Base-by-base conservation (phyloP, 2,329 filamentous ascomycete genomes). In the Tolypocladium album region DNA sequence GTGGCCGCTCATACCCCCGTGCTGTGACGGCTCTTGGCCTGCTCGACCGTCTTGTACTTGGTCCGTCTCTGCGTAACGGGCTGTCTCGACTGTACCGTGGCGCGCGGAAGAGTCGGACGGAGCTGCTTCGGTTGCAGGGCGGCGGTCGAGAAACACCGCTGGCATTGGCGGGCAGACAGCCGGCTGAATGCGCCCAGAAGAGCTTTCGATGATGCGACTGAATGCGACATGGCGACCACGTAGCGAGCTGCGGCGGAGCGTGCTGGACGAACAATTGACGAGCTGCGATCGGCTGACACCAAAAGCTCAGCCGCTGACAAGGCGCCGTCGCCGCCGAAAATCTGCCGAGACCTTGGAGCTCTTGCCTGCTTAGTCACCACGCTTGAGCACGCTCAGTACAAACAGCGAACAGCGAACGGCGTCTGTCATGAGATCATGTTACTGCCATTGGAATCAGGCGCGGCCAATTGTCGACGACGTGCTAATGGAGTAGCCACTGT, bases 21-120 rank as follows among this genome's bases (percentile, higher is more conserved):
- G 63, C 79, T 77, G 64, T 85, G 79, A 63, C 82, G 75, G 70
- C 80, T 84, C 74, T 81, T 82, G 55, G 81, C 80, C 73, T 85
- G 78, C 67, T 85, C 82, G 31, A 85, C 78, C 11, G 82, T 83
- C 72, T 81, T 83, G 67, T 68, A 74, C 62, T 76, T 76, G 27
- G 72, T 73, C 60, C 75, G 74, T 65, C 71, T 71, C 67, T 76
- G 75, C 57, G 67, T 67, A 40, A 74, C 68, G 3, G 71, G 68
- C 63, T 72, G 72, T 66, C 70, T 68, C 52, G 69, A 67, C 63
- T 72, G 72, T 40, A 71, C 55, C 52, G 70, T 61, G 9, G 64
- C 62, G 62, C 68, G 67, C 43, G 68, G 69, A 58, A 73, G 66
- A 38, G 69, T 70, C 56, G 74, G 69, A 60, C 73, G 72, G 53